A percentile compares a stretch with the other conserved stretches of the same genome.
These are phyloP conservation scores for Leccinum broughii DNA, from an alignment of 768 basidiomycete genomes.

Conservation along the genomic window DNA sequence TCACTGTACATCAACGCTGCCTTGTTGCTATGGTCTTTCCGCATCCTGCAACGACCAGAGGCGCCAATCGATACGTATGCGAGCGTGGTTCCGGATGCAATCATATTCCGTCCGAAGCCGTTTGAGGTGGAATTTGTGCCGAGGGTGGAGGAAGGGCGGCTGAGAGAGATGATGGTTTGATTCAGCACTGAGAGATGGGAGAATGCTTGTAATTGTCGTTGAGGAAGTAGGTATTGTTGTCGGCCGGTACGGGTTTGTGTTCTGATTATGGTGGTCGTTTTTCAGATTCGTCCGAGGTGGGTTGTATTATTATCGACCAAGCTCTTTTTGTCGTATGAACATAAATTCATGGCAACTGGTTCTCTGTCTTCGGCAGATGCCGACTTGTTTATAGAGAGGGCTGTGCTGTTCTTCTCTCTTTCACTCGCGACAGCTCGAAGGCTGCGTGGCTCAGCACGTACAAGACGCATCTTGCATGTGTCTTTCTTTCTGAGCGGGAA, in stretches of 20 bases:
- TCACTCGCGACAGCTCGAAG: conserved; percentile 27
- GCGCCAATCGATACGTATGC: conserved; percentile 57
- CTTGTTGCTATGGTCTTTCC: conserved; percentile 62
- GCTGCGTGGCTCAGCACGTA: conserved; percentile 32
- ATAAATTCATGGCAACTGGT: too few relatives aligned
- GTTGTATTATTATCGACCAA: background rate
- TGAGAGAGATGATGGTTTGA: conserved; percentile 18
- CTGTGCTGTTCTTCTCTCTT: background rate
- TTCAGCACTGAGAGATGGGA: background rate
- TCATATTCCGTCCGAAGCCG: conserved; percentile 56
- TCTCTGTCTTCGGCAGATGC: background rate
- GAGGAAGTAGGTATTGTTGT: background rate
- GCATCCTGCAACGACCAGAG: conserved; percentile 44
- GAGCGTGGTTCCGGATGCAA: conserved; percentile 47
- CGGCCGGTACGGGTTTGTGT: background rate
- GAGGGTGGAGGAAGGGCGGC: conserved; percentile 25
- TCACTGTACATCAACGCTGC: conserved; percentile 65
- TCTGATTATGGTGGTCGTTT: background rate
- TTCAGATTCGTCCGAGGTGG: background rate
- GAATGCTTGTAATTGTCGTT: background rate
- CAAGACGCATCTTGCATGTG: conserved; percentile 12
- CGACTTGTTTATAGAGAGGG: background rate
- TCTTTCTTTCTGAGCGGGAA: conserved; percentile 34
- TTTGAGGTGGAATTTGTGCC: conserved; percentile 60
- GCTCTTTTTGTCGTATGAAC: too few relatives aligned